A percentile compares a stretch with the other conserved stretches of the same genome.
Evolutionary conservation across 2,329 filamentous ascomycete genomes (phyloP).

Genomic region (Keithomyces neogunnii): DNA sequence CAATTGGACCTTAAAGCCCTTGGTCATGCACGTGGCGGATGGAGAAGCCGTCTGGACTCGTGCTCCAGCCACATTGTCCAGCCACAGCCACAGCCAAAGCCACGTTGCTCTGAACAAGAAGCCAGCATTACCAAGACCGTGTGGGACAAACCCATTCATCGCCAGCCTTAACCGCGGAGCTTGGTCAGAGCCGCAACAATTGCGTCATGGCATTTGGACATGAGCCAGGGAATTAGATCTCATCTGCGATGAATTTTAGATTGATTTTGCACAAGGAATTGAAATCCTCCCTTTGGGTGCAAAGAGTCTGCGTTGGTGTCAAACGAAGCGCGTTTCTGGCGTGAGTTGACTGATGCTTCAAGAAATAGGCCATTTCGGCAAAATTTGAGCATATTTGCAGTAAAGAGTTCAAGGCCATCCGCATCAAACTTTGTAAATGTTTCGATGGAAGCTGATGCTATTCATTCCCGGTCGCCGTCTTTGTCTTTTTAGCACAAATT

Average conservation of each 20-base stretch:
- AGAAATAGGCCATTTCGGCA: neutral
- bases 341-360: neutral
- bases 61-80: too few relatives aligned
- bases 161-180: constrained; percentile 19
- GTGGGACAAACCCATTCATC: constrained; percentile 5
- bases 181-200: constrained; percentile 19
- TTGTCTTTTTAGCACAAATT: neutral
- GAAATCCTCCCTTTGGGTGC: neutral
- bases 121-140: neutral
- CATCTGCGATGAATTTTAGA: neutral
- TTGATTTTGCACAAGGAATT: neutral
- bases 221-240: constrained; percentile 4
- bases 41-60: too few relatives aligned
- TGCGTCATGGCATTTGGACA: constrained; percentile 13
- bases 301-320: neutral
- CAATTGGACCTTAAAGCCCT: too few relatives aligned
- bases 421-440: neutral
- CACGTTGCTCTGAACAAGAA: too few relatives aligned
- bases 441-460: constrained; percentile 1
- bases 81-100: too few relatives aligned
- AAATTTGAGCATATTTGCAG: neutral
- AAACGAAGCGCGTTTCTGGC: constrained; percentile 1
- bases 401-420: neutral
- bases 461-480: constrained; percentile 2
- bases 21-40: too few relatives aligned